Evolutionary conservation across 768 basidiomycete genomes (phyloP), one percentile per base, ranked within the genome.

Genomic region (Coprinopsis sp.): DNA sequence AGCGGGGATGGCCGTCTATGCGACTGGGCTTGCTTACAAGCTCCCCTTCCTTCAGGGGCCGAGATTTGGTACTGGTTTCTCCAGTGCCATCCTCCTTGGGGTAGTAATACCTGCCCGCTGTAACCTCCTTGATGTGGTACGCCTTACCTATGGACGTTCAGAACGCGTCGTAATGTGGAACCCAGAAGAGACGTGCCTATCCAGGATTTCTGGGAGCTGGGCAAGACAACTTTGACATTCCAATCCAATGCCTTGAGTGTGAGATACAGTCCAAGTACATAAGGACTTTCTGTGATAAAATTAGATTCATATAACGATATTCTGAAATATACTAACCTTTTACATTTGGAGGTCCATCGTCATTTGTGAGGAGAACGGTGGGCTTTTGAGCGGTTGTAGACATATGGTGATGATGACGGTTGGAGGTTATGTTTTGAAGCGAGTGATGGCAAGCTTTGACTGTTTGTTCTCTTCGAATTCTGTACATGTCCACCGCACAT

Each of bases 151-250:
- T 47, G 27, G 46, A 51, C 19, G 30, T 22, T 19, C 16, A 24
- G 25, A 19, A 22, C 24, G 24, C 38, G 34, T n/a, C n/a, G n/a
- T 22, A 33, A 38, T 23, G 36, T 29, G n/a, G 22, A 16, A 29
- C 34, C 31, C 21, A 22, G 22, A 27, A 47, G 23, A 18, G 36
- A 59, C 71, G 43, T 50, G 86, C 89, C 90, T 27, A 92, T 90
- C 89, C 90, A 92, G 29, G 86, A 88, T 61, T 88, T 90, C 59
- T 92, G 89, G 8, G 83, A 72, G 54, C 80, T 86, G 12, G 87
- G 87, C 21, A 90, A 67, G 45, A 90, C 84, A 13, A 90, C 89
- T 58, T 79, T 84, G 30, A 91, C 85, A 55, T 86, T 70, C 83
- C 84, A 89, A 12, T 83, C 87, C 85, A 51, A 22, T 24, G 31